Conservation (phyloP, 2,329 filamentous ascomycete species). For the Cladobotryum mycophilum region DNA sequence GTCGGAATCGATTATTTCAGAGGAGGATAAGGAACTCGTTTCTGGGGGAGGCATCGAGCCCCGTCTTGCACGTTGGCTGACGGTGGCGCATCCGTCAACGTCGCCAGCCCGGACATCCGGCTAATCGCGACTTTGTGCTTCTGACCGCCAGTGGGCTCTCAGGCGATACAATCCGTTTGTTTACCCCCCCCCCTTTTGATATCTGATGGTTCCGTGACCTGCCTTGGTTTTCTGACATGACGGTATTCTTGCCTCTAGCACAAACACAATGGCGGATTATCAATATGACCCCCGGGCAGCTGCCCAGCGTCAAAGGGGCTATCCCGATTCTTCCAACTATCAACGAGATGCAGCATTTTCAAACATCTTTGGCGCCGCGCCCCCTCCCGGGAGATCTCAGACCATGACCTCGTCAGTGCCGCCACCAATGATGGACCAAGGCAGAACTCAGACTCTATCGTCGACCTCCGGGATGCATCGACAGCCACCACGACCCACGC, state of each 20-base stretch:
- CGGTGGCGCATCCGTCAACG: conserved; percentile 28
- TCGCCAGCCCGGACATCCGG: conserved; percentile 19
- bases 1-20: background rate
- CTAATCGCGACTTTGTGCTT: conserved; percentile 20
- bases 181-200: conserved; percentile 5
- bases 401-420: conserved; percentile 79
- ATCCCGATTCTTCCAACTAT: conserved; percentile 47
- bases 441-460: conserved; percentile 75
- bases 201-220: conserved; percentile 1
- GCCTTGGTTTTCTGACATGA: conserved; percentile 11
- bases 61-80: conserved; percentile 19
- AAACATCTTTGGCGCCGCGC: conserved; percentile 87
- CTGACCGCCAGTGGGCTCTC: conserved; percentile 13
- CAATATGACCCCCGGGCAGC: conserved; percentile 46
- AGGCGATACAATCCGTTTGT: conserved; percentile 18
- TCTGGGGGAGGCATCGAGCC: background rate
- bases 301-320: conserved; percentile 40
- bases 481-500: conserved; percentile 50
- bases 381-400: conserved; percentile 82
- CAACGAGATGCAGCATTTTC: conserved; percentile 94
- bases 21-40: background rate
- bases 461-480: conserved; percentile 54
- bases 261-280: conserved; percentile 50
- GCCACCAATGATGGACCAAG: conserved; percentile 45
- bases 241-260: background rate